A percentile compares a stretch with the other conserved stretches of the same genome.
These are phyloP conservation scores for Exophiala dermatitidis DNA, from an alignment of 2,329 filamentous ascomycete species.

Conservation along the genomic window DNA sequence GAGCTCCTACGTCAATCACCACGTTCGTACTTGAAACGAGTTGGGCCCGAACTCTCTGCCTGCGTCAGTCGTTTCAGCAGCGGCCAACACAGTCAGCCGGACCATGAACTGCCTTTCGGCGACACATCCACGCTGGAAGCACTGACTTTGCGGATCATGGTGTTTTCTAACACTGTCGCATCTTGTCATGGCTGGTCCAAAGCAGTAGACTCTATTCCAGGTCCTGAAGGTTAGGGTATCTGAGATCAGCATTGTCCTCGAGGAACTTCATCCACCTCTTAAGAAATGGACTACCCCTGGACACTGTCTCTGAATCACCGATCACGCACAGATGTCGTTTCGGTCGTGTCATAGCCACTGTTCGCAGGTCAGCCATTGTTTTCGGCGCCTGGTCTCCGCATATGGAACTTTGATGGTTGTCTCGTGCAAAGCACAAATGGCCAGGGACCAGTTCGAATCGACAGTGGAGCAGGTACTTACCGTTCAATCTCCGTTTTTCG, in stretches of 20 bases:
- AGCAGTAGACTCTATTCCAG: conserved; percentile 23
- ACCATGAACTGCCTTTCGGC: too few species aligned
- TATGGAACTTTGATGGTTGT: not conserved
- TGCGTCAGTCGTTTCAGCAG: too few species aligned
- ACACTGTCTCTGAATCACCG: conserved; percentile 89
- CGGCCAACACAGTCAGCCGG: too few species aligned
- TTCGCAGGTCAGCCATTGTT: conserved; percentile 12
- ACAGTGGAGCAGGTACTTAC: conserved; percentile 45
- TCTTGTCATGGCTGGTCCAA: too few species aligned
- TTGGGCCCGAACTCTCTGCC: not conserved
- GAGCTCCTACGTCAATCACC: conserved; percentile 3
- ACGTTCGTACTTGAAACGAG: not conserved
- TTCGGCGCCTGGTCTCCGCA: conserved; percentile 1
- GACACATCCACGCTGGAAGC: too few species aligned
- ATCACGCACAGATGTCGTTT: conserved; percentile 84
- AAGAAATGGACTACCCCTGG: conserved; percentile 78
- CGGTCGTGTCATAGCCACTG: conserved; percentile 94
- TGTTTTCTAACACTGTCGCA: too few species aligned
- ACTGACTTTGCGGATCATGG: too few species aligned
- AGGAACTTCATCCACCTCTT: conserved; percentile 86
- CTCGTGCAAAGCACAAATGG: not conserved
- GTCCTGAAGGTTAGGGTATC: conserved; percentile 67
- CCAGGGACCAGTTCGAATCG: conserved; percentile 4
- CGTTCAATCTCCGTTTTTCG: conserved; percentile 87
- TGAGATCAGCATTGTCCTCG: conserved; percentile 80